Percentiles rank a stretch among this genome's conserved stretches.
These are phyloP conservation scores for Myriosclerotinia scirpicola DNA, from an alignment of 2,329 filamentous ascomycete species.

Conservation along the genomic window DNA sequence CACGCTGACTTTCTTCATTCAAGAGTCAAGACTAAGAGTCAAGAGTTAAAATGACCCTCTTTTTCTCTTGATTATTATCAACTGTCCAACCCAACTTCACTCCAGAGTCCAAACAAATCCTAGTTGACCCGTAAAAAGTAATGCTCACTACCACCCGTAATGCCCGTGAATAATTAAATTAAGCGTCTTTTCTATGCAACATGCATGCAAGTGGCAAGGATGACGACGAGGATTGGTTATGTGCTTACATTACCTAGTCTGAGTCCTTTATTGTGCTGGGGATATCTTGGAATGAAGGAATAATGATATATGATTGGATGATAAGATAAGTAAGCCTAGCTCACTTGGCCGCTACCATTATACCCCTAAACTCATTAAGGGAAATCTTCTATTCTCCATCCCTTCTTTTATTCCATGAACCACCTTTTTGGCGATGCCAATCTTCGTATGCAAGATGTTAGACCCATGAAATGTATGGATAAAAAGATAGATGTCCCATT, in stretches of 20 bases:
- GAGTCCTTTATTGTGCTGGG: conserved; percentile 4
- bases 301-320: background rate
- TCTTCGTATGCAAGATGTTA: conserved; percentile 16
- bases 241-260: background rate
- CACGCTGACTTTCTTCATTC: too few relatives aligned
- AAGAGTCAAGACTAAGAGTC: background rate
- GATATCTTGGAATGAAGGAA: conserved; percentile 14
- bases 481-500: background rate
- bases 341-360: background rate
- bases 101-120: background rate
- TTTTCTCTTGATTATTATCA: background rate
- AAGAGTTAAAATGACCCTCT: background rate
- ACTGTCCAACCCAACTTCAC: background rate
- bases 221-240: background rate
- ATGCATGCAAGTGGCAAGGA: conserved; percentile 11
- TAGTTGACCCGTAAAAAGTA: background rate
- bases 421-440: conserved; percentile 6
- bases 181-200: conserved; percentile 14
- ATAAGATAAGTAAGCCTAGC: background rate
- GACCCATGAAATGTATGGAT: conserved; percentile 8
- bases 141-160: conserved; percentile 17
- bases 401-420: conserved; percentile 20
- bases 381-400: conserved; percentile 4
- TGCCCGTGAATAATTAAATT: conserved; percentile 11
- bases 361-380: background rate